Evolutionary conservation across 352 stramenopile species (phyloP).

Genomic region (Phytophthora sp.): DNA sequence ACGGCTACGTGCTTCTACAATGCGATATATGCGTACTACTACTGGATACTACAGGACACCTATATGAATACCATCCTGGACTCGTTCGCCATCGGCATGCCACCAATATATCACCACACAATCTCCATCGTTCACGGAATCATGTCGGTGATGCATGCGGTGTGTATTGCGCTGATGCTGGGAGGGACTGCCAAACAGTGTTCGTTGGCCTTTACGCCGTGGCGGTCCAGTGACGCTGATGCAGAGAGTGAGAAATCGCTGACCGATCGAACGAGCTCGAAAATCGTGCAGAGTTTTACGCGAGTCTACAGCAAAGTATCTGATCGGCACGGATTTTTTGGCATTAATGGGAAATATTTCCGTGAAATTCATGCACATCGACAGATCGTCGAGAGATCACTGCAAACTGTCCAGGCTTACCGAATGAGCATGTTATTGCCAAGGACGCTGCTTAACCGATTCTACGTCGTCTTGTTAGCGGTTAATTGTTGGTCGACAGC

Average conservation of each 20-base stretch:
- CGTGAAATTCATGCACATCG: constrained; percentile 10
- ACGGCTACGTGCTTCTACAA: constrained; percentile 5
- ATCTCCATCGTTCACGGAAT: background rate
- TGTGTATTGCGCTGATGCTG: background rate
- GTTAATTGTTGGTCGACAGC: constrained; percentile 26
- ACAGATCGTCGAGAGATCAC: constrained; percentile 18
- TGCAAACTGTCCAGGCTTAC: constrained; percentile 28
- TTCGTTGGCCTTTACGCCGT: constrained; percentile 1
- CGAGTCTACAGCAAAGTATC: too few species aligned
- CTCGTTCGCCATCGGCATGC: constrained; percentile 15
- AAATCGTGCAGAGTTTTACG: background rate
- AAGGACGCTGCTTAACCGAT: background rate
- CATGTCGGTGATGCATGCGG: background rate
- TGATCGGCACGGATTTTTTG: constrained; percentile 1
- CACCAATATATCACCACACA: background rate
- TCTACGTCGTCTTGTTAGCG: background rate
- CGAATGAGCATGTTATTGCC: constrained; percentile 21
- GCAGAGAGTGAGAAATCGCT: too few species aligned
- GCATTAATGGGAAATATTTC: constrained; percentile 17
- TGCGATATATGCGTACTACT: constrained; percentile 16
- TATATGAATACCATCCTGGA: constrained; percentile 18
- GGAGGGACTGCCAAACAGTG: constrained; percentile 1
- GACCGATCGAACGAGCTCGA: background rate
- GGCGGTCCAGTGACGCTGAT: background rate
- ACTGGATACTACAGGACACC: constrained; percentile 14